Conservation (phyloP, 2,329 filamentous ascomycete species). For the Penicillium sclerotigenum region DNA sequence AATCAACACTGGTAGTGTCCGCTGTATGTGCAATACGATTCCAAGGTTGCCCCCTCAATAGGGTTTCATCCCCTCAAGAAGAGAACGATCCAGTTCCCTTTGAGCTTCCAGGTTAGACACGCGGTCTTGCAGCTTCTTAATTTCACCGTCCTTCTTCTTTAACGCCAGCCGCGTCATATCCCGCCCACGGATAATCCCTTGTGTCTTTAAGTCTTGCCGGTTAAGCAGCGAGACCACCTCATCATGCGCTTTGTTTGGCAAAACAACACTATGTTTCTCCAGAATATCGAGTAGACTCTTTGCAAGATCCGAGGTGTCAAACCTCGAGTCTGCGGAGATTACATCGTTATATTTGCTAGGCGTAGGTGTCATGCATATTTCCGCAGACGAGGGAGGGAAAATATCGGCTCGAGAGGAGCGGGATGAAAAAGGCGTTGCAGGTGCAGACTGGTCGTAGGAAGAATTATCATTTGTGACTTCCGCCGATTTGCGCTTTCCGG, state of each 20-base stretch:
- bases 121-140: slow-evolving; percentile 64
- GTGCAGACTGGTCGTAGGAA: not conserved
- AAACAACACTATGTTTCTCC: slow-evolving; percentile 31
- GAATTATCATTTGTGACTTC: slow-evolving; percentile 21
- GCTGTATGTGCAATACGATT: not conserved
- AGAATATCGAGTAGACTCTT: slow-evolving; percentile 33
- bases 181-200: slow-evolving; percentile 62
- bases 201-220: slow-evolving; percentile 56
- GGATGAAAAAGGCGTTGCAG: slow-evolving; percentile 15
- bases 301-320: slow-evolving; percentile 22
- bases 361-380: slow-evolving; percentile 34
- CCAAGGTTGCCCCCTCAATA: not conserved
- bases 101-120: slow-evolving; percentile 58
- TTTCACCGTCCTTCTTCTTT: slow-evolving; percentile 62
- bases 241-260: slow-evolving; percentile 35
- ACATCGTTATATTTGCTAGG: slow-evolving; percentile 31
- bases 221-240: slow-evolving; percentile 48
- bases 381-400: slow-evolving; percentile 26
- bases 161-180: slow-evolving; percentile 63
- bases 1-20: not conserved
- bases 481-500: slow-evolving; percentile 37
- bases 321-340: slow-evolving; percentile 18
- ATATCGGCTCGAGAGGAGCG: slow-evolving; percentile 2
- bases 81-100: slow-evolving; percentile 51
- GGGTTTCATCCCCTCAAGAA: slow-evolving; percentile 32